These are phyloP conservation scores for Erigeron canadensis DNA, from an alignment of 129 eudicot genomes.

Conservation along the genomic window DNA sequence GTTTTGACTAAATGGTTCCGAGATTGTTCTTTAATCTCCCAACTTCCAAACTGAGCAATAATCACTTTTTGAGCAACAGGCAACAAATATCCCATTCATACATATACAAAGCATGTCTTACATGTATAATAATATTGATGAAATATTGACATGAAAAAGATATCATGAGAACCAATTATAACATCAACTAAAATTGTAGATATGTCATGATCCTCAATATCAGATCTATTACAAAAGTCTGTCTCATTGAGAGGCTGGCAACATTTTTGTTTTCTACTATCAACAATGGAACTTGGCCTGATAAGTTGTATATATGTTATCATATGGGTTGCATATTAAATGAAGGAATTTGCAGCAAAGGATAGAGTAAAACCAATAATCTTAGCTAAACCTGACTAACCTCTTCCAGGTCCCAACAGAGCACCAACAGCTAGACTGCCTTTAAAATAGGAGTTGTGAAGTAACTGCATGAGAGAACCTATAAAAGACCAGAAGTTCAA, in stretches of 20 bases:
- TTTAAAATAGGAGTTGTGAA: conserved; percentile 83
- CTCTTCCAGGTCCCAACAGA: conserved; percentile 91
- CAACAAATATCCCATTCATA: no score
- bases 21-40: no score
- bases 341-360: conserved; percentile 15
- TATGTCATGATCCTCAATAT: background rate
- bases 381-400: conserved; percentile 32
- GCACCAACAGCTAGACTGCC: conserved; percentile 86
- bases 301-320: background rate
- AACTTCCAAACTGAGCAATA: no score
- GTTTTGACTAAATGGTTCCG: no score
- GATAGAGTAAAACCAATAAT: background rate
- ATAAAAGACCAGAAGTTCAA: conserved; percentile 17
- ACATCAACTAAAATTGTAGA: no score
- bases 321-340: background rate
- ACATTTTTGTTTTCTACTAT: background rate
- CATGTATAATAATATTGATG: no score
- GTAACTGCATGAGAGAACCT: conserved; percentile 63
- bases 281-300: background rate
- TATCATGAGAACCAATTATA: no score
- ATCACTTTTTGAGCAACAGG: no score
- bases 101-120: no score
- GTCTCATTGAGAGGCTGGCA: background rate
- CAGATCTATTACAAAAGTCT: background rate
- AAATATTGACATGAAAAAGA: no score